phyloP scores from a whole-genome alignment of 129 eudicot species.

The Artemisia argyi region DNA sequence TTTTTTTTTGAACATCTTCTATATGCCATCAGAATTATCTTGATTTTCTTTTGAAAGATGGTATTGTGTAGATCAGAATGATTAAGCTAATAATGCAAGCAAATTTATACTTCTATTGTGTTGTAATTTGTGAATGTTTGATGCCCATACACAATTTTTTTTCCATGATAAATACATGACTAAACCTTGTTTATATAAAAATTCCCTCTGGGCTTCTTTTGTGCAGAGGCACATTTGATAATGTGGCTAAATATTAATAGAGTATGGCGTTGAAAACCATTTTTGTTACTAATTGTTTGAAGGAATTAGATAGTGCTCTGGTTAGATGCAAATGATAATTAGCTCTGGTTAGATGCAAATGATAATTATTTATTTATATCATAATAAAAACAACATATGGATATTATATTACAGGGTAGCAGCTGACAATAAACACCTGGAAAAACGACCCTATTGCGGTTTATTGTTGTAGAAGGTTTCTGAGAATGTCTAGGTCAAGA shows the following conservation, averaged over 20 bases:
- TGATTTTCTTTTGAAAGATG: constrained; percentile 5
- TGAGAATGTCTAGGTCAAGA: constrained; percentile 41
- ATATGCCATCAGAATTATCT: constrained; percentile 9
- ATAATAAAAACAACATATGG: not conserved
- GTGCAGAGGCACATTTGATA: not conserved
- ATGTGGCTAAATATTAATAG: not conserved
- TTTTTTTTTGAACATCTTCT: constrained; percentile 3
- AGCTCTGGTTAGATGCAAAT: not conserved
- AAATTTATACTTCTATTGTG: not conserved
- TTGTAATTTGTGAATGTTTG: not conserved
- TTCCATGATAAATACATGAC: too few species aligned
- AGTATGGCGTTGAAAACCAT: not conserved
- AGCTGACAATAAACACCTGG: not conserved
- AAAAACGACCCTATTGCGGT: not conserved
- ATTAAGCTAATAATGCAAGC: constrained; percentile 10
- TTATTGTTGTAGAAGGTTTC: constrained; percentile 41
- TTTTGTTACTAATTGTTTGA: not conserved
- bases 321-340: not conserved
- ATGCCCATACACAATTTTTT: not conserved
- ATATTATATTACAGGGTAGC: not conserved
- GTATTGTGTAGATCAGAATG: constrained; percentile 13
- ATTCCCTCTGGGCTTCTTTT: not conserved
- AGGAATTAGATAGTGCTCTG: not conserved
- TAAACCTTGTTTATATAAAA: not conserved
- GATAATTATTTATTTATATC: constrained; percentile 4